Evolutionary conservation across 768 basidiomycete genomes (phyloP), one percentile per base, ranked within the genome.

Genomic region (Mrakia gelida): DNA sequence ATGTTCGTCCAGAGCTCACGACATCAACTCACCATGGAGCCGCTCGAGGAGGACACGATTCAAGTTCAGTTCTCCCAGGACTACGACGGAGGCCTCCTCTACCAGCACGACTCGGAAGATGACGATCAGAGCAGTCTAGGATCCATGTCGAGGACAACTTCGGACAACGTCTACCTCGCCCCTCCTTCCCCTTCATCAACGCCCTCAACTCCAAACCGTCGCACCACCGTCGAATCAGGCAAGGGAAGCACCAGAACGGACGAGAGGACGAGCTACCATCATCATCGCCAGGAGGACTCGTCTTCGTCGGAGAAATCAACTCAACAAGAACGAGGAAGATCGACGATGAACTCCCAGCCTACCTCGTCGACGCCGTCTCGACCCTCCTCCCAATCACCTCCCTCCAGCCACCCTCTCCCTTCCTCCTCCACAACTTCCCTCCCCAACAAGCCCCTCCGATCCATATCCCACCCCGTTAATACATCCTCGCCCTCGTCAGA

Each of bases 91-190:
- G 67, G 26, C 3, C 41, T n/a, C 7, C 38, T 70, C 67, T 41
- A 18, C 34, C 26, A 73, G 54, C 30, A 38, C 30, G 72, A 73
- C 72, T 49, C 52, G 34, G 72, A 73, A 10, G 72, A 52, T 28
- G 72, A 73, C 72, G 72, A 73, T 34, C 32, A 32, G 30, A 56
- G 52, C 32, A 56, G 49, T 30, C n/a, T 56, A 41, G 72, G 49
- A 26, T 56, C 72, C 21, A 52, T 54, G 52, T 59, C 72, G 28
- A 23, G 49, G 30, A 52, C 56, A 5, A 38, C 72, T 1, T 73
- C 72, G 18, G 49, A 52, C 59, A 32, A 26, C 54, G 18, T n/a
- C 71, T 30, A 52, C 71, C 49, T 28, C 41, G 28, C 41, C 8
- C 49, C 41, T 72, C 30, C 43, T 71, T 16, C 59, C 59, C 68